Base-by-base conservation (phyloP, 495 filamentous ascomycete species). In the Penicillium robsamsonii region DNA sequence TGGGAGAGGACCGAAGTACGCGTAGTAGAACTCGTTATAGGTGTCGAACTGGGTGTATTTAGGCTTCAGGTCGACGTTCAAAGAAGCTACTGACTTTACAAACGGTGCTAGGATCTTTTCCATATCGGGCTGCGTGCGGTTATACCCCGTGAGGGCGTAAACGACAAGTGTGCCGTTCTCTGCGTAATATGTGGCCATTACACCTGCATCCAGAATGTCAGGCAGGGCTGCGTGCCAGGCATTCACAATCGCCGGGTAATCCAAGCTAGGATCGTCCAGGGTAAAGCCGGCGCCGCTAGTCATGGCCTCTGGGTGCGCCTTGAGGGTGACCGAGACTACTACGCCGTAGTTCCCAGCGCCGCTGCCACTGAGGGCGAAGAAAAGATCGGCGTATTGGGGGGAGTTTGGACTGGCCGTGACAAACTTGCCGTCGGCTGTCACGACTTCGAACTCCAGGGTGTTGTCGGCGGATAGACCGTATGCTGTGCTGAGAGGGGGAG, bases 311-410 rank as follows among this genome's bases (percentile, higher is more conserved):
- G 62, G 52, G 68, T 62, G 75, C 51, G 31, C 68, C 15, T 75
- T 73, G 40, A 78, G 55, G 0, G 80, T 81, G 41, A 71, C 71
- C 38, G 70, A 72, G 11, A 79, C 69, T 0, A 83, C 78, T 0
- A 82, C 72, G 4, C 80, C 81, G 58, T 79, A 84, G 18, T 78
- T 82, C 52, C 46, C 68, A 30, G 68, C 69, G n/a, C 71, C 71
- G 4, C 69, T 68, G 30, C 69, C 71, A 24, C 83, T 73, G 24
- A 86, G 66, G 4, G 77, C 77, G 55, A 76, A 87, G 72, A 86
- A 88, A 2, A 87, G 74, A 50, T 87, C 83, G 0, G 74, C 46
- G 57, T 86, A 79, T 25, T 72, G 2, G 1, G 2, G 25, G 25
- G 25, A 63, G 20, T 62, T 60, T 11, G 64, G 64, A 35, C 72